phyloP scores from a whole-genome alignment of 345 rosid genomes.

The Populus davidiana region DNA sequence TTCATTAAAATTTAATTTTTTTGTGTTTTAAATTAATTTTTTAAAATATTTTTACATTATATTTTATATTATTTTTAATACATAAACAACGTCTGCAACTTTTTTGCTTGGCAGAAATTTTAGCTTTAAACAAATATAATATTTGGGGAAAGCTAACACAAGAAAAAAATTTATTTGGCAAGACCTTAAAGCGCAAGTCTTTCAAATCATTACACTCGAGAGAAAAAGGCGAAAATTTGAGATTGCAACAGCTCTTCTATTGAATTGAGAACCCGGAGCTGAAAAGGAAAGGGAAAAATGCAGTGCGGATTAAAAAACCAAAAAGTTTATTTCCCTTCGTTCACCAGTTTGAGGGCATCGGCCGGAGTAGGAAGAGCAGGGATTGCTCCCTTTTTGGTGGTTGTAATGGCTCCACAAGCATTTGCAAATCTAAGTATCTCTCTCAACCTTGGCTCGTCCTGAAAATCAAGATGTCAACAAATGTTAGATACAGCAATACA shows the following conservation, averaged over 20 bases:
- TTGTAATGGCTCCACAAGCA: conserved; percentile 97
- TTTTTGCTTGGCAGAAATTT: too few relatives aligned
- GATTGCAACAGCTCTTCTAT: not conserved
- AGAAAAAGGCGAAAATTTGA: not conserved
- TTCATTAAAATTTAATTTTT: too few relatives aligned
- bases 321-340: not conserved
- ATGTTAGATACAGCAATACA: too few relatives aligned
- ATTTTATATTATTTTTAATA: too few relatives aligned
- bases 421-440: conserved; percentile 71
- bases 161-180: not conserved
- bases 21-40: too few relatives aligned
- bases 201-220: not conserved
- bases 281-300: too few relatives aligned
- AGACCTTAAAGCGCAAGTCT: not conserved
- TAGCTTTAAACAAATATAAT: too few relatives aligned
- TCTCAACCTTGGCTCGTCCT: conserved; percentile 77
- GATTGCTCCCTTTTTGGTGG: conserved; percentile 95
- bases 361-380: conserved; percentile 79
- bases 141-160: not conserved
- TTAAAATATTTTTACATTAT: too few relatives aligned
- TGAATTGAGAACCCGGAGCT: not conserved
- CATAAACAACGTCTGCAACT: too few relatives aligned
- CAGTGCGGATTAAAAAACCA: too few relatives aligned
- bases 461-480: not conserved
- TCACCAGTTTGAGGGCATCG: conserved; percentile 43